Conservation (phyloP, 1,284 basidiomycete species). For the Cutaneotrichosporon sp. region DNA sequence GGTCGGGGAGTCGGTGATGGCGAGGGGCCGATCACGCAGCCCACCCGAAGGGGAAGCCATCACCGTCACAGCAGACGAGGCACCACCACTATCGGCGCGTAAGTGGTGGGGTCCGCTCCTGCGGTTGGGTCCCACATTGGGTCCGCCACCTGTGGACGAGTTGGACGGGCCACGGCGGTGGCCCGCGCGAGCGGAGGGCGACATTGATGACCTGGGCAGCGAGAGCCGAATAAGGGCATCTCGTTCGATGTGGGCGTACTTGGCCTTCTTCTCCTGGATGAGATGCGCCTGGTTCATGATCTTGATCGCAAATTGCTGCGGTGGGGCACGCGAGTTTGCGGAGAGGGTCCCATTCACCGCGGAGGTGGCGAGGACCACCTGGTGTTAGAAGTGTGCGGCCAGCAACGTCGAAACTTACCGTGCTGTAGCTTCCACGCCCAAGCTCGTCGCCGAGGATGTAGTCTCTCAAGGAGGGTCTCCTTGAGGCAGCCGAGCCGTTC, state of each 20-base stretch:
- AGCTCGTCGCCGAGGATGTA: constrained; percentile 52
- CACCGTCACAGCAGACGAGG: not conserved
- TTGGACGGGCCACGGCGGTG: constrained; percentile 31
- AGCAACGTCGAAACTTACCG: constrained; percentile 28
- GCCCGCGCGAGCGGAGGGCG: not conserved
- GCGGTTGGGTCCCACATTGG: constrained; percentile 7
- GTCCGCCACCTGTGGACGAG: constrained; percentile 31
- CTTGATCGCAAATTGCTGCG: constrained; percentile 56
- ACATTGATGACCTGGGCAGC: constrained; percentile 32
- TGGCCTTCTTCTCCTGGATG: constrained; percentile 57
- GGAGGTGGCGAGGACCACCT: constrained; percentile 13
- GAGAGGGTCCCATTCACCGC: constrained; percentile 5
- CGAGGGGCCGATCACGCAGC: constrained; percentile 4
- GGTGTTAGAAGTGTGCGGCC: not conserved
- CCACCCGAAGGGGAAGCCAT: constrained; percentile 7
- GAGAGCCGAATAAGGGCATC: constrained; percentile 57
- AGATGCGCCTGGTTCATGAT: constrained; percentile 58
- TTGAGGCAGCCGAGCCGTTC: constrained; percentile 20
- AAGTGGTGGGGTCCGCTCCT: not conserved
- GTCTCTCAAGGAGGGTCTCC: constrained; percentile 40
- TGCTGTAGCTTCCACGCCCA: constrained; percentile 53
- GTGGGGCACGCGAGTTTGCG: not conserved
- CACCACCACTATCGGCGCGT: constrained; percentile 12
- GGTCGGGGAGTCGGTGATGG: constrained; percentile 1
- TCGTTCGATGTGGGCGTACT: constrained; percentile 59